phyloP scores from a whole-genome alignment of 768 basidiomycete genomes.

The Kwoniella dendrophila region DNA sequence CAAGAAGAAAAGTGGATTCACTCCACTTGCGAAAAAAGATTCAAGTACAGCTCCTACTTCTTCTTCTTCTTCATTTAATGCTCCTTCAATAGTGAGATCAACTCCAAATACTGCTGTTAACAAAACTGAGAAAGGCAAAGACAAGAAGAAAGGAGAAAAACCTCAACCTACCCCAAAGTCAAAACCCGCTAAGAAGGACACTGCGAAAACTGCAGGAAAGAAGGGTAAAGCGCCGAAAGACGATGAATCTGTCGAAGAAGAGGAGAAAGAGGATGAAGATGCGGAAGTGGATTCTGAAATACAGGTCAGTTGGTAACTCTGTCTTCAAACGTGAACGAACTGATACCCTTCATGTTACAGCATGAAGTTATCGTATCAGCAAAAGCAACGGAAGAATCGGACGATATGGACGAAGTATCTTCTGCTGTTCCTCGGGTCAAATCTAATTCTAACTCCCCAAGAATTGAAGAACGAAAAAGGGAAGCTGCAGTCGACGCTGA shows the following conservation, averaged over 20 bases:
- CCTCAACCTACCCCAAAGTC: too few relatives aligned
- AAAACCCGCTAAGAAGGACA: not conserved
- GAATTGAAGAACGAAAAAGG: not conserved
- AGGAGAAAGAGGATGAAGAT: not conserved
- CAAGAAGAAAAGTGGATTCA: not conserved
- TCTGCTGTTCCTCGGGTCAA: not conserved
- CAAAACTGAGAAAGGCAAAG: not conserved
- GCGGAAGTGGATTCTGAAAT: not conserved
- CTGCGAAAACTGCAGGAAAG: not conserved
- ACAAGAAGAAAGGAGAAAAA: constrained; percentile 1
- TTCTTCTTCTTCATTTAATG: not conserved
- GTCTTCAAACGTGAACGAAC: too few relatives aligned
- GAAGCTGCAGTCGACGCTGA: not conserved
- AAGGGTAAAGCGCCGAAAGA: too few relatives aligned
- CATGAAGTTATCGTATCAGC: too few relatives aligned
- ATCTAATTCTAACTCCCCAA: not conserved
- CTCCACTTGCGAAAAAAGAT: not conserved
- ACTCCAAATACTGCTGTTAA: not conserved
- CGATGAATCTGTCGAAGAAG: too few relatives aligned
- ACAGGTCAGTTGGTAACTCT: too few relatives aligned
- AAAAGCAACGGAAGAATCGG: too few relatives aligned
- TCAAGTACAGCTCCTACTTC: not conserved
- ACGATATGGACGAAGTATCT: not conserved
- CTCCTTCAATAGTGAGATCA: not conserved
- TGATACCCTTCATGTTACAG: too few relatives aligned